These are phyloP conservation scores for Pterocarpus macrocarpus DNA, from an alignment of 306 rosid species.

Conservation along the genomic window DNA sequence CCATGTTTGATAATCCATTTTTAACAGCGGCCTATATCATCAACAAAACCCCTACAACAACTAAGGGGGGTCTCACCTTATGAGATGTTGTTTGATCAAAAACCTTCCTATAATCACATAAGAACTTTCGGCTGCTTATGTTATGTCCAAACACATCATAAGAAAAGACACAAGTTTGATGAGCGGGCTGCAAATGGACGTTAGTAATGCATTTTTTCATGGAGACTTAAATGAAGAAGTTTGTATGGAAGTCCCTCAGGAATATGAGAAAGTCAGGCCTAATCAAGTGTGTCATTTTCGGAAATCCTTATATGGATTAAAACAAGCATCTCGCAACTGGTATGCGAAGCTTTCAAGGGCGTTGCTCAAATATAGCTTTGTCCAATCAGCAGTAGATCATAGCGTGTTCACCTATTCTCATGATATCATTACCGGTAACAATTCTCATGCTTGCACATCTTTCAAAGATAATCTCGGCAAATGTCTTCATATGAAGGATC, in stretches of 20 bases:
- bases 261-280: neutral
- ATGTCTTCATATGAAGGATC: neutral
- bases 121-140: neutral
- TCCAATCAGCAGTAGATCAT: neutral
- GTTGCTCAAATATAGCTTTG: neutral
- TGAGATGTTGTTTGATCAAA: neutral
- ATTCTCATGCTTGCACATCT: neutral
- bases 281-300: neutral
- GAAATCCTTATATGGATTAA: neutral
- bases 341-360: neutral
- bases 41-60: neutral
- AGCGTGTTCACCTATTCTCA: neutral
- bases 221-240: neutral
- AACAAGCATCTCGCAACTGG: neutral
- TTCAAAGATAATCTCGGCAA: neutral
- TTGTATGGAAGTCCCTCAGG: neutral
- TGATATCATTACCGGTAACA: neutral
- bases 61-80: neutral
- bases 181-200: neutral
- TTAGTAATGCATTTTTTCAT: neutral
- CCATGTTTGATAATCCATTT: too few relatives aligned
- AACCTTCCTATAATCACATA: neutral
- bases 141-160: neutral
- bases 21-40: too few relatives aligned
- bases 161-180: neutral